phyloP scores from a whole-genome alignment of 129 eudicot species.

The Helianthus tuberosus region DNA sequence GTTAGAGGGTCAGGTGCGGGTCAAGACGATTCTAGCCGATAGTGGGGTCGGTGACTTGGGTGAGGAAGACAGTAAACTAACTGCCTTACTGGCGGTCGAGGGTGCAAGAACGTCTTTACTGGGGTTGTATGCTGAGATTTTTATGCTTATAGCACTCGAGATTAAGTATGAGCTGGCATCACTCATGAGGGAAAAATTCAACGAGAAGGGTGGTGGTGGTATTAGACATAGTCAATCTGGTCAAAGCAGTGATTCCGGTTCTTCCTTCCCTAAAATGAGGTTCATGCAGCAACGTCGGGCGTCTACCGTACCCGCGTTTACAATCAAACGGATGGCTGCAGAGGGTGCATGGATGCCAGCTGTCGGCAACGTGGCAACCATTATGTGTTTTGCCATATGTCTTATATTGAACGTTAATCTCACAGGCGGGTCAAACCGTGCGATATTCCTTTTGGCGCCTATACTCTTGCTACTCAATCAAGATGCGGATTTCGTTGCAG shows the following conservation, averaged over 20 bases:
- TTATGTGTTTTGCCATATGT: conserved; percentile 96
- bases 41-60: conserved; percentile 54
- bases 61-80: conserved; percentile 73
- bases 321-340: conserved; percentile 82
- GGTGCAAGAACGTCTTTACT: conserved; percentile 97
- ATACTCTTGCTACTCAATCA: conserved; percentile 85
- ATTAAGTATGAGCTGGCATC: conserved; percentile 90
- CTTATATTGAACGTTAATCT: conserved; percentile 80
- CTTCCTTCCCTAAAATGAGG: conserved; percentile 66
- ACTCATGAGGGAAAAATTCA: conserved; percentile 70
- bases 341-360: conserved; percentile 99
- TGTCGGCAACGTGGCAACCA: conserved; percentile 94
- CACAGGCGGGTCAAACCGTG: conserved; percentile 96
- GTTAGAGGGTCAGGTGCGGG: conserved; percentile 88
- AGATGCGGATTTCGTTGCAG: conserved; percentile 94
- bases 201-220: conserved; percentile 58
- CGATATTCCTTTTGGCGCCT: conserved; percentile 95
- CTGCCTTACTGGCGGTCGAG: conserved; percentile 80
- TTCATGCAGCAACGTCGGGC: conserved; percentile 91
- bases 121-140: conserved; percentile 91
- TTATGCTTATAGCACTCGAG: conserved; percentile 94
- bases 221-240: conserved; percentile 71
- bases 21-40: conserved; percentile 56
- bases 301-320: conserved; percentile 71
- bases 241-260: conserved; percentile 56